Evolutionary conservation across 805 yeast species (phyloP).

Genomic region (Isabelozyma gotoi): DNA sequence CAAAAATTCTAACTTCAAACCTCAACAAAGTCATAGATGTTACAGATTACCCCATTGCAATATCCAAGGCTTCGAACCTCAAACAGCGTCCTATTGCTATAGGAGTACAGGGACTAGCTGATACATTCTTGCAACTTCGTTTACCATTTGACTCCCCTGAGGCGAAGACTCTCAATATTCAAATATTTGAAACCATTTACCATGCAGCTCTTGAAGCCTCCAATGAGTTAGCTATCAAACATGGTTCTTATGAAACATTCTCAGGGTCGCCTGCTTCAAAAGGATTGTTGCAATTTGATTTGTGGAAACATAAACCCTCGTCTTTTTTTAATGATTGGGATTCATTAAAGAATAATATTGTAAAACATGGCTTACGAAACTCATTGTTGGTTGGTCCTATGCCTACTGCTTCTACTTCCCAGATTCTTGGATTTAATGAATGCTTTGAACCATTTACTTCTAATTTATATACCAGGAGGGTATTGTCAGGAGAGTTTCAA

Average conservation of each 20-base stretch:
- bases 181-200: constrained; percentile 92
- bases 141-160: constrained; percentile 82
- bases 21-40: constrained; percentile 82
- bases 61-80: constrained; percentile 73
- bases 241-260: constrained; percentile 73
- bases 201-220: constrained; percentile 92
- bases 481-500: constrained; percentile 90
- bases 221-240: constrained; percentile 66
- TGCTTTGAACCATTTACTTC: constrained; percentile 97
- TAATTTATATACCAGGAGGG: constrained; percentile 87
- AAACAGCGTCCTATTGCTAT: constrained; percentile 92
- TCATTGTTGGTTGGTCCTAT: constrained; percentile 89
- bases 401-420: constrained; percentile 99
- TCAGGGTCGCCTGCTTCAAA: constrained; percentile 87
- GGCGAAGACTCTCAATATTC: constrained; percentile 74
- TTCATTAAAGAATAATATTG: constrained; percentile 56
- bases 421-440: constrained; percentile 89
- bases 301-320: constrained; percentile 83
- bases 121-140: constrained; percentile 75
- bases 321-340: constrained; percentile 83
- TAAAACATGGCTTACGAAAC: constrained; percentile 73
- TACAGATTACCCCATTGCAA: constrained; percentile 79
- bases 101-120: constrained; percentile 98
- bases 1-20: constrained; percentile 77
- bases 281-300: constrained; percentile 81